phyloP scores from a whole-genome alignment of 1,284 basidiomycete genomes.

The Malassezia pachydermatis region DNA sequence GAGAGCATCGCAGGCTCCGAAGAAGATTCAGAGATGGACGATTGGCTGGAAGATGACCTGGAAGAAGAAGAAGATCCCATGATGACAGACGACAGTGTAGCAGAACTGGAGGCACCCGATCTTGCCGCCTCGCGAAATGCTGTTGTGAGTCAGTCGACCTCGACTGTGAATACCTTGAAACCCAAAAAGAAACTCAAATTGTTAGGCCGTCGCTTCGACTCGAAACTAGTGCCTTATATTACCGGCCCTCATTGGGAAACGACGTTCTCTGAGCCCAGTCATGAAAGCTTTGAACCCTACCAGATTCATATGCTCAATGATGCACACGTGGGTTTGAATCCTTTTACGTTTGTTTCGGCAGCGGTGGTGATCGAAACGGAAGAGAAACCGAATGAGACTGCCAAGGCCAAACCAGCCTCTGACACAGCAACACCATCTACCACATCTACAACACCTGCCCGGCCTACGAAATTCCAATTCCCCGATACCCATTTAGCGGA shows the following conservation, averaged over 20 bases:
- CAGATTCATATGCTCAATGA: constrained; percentile 41
- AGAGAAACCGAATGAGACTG: not conserved
- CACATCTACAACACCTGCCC: not conserved
- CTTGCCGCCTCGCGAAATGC: constrained; percentile 24
- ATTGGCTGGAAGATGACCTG: constrained; percentile 45
- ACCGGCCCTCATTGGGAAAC: constrained; percentile 43
- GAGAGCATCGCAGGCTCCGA: constrained; percentile 26
- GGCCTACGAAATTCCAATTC: constrained; percentile 15
- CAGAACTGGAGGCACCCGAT: constrained; percentile 6
- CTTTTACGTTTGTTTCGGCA: constrained; percentile 30
- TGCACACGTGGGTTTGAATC: constrained; percentile 31
- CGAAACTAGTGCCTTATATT: constrained; percentile 40
- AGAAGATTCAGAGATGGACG: constrained; percentile 43
- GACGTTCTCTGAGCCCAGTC: constrained; percentile 23
- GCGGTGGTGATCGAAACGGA: constrained; percentile 12
- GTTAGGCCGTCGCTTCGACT: constrained; percentile 36
- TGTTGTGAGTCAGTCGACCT: not conserved
- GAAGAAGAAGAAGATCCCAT: constrained; percentile 26
- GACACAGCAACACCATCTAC: not conserved
- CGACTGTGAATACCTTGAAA: constrained; percentile 19
- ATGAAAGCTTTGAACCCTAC: constrained; percentile 34
- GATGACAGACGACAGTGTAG: constrained; percentile 20
- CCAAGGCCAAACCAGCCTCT: constrained; percentile 3
- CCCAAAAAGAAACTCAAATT: constrained; percentile 42
- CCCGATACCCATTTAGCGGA: constrained; percentile 24